Base-by-base conservation (phyloP, 768 basidiomycete genomes). In the Boletales sp. region DNA sequence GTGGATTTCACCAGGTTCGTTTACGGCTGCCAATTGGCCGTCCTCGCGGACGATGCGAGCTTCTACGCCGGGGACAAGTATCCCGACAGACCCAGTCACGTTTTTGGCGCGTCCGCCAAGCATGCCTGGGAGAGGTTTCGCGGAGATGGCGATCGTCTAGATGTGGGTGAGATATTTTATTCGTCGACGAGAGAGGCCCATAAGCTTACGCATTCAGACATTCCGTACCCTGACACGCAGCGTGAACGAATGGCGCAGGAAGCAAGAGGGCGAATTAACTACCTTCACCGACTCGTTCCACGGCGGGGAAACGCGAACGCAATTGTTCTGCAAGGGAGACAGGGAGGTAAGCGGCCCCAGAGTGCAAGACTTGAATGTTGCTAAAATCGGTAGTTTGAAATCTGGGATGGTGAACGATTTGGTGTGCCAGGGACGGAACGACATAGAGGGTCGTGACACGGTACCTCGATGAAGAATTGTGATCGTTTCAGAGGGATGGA, bases 341-440 rank as follows among this genome's bases (percentile, higher is more conserved):
- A 1, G 87, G 83, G 17, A 88, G 76, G 57, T 86, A 82, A 2
- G 87, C 86, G 0, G 83, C 87, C 5, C 86, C 87, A 50, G 74
- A 76, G 8, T 61, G 66, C 19, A 82, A 50, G 7, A 34, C 1
- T 8, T 66, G 61, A 2, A 89, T 58, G 0, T 74, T 78, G 56
- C 76, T 81, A 13, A 87, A 67, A 57, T 87, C 83, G 4, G 71
- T 67, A 8, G 74, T 72, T 8, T 61, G 60, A 6, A 82, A 59
- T 8, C 54, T 57, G 6, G 67, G 80, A 53, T 83, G 74, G 54
- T 81, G 77, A 3, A 85, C 77, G 9, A 89, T 69, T 55, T 86
- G 86, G 57, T 86, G 79, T 0, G 84, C 65, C 25, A 83, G 66
- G 0, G 86, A 86, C 1, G 87, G 87, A 8, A 88, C 76, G 2